Evolutionary conservation across 176 grass and related monocot genomes (phyloP).

Genomic region (Bromus sterilis): DNA sequence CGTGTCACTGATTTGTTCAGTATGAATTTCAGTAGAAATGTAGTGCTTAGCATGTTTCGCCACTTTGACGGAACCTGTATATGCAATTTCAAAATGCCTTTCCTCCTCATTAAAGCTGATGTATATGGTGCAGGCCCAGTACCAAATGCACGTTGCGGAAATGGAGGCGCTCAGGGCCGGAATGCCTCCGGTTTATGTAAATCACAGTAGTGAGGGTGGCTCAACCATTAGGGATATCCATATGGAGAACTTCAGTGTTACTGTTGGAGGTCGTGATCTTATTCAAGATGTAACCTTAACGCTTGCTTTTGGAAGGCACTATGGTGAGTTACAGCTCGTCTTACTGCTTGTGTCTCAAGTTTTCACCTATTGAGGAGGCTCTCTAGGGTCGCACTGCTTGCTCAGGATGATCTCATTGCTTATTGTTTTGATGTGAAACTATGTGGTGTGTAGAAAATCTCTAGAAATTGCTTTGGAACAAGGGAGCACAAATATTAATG

Average conservation of each 20-base stretch:
- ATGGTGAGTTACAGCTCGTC: conserved; percentile 44
- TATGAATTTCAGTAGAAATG: background rate
- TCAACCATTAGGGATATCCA: conserved; percentile 87
- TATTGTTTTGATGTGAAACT: background rate
- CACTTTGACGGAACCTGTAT: background rate
- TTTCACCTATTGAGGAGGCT: background rate
- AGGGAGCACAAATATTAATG: background rate
- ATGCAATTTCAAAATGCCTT: background rate
- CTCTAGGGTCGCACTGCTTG: background rate
- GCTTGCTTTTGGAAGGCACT: conserved; percentile 85
- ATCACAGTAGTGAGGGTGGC: conserved; percentile 54
- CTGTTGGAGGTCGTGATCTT: conserved; percentile 90
- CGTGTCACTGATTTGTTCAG: background rate
- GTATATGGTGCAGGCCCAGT: conserved; percentile 50
- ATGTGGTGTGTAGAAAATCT: background rate
- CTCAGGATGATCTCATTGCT: background rate
- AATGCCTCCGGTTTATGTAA: conserved; percentile 81
- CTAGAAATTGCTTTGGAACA: background rate
- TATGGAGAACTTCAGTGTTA: conserved; percentile 93
- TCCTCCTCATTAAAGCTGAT: background rate
- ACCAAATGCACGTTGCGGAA: conserved; percentile 77
- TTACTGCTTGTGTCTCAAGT: background rate
- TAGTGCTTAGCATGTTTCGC: background rate
- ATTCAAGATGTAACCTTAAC: conserved; percentile 81
- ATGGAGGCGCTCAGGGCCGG: conserved; percentile 89